phyloP scores from a whole-genome alignment of 164 flowering plant genomes.

The Vitis amurensis region DNA sequence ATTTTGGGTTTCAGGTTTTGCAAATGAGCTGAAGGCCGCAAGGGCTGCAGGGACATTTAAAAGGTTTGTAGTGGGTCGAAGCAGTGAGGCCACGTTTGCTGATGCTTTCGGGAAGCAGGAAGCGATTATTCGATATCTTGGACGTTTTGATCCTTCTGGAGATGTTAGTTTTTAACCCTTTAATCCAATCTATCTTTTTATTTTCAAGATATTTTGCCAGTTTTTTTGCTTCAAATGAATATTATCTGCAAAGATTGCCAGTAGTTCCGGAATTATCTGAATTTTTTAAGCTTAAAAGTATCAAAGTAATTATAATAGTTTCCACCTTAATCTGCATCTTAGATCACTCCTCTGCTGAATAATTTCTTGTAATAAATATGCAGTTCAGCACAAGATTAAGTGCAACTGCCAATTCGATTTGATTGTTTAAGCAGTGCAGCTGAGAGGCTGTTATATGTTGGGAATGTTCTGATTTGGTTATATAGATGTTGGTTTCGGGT shows the following conservation, averaged over 20 bases:
- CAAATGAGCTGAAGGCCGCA: constrained; percentile 72
- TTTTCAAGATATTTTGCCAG: too few species aligned
- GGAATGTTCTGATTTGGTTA: constrained; percentile 5
- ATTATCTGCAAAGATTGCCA: too few species aligned
- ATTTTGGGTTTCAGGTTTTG: constrained; percentile 53
- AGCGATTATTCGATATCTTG: constrained; percentile 74
- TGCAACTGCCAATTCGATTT: background rate
- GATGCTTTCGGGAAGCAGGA: constrained; percentile 93
- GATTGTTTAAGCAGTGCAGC: background rate
- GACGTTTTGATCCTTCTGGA: constrained; percentile 75
- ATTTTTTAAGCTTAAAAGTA: too few species aligned
- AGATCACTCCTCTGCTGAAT: too few species aligned
- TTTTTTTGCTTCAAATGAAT: too few species aligned
- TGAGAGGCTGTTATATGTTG: background rate
- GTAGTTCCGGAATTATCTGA: too few species aligned
- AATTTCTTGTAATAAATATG: too few species aligned
- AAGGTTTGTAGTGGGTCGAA: constrained; percentile 74
- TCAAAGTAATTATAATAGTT: too few species aligned
- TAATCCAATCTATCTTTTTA: too few species aligned
- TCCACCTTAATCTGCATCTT: too few species aligned
- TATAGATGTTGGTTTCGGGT: background rate
- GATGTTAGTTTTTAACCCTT: constrained; percentile 46
- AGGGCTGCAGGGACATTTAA: constrained; percentile 64
- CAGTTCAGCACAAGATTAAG: too few species aligned
- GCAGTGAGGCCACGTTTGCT: constrained; percentile 78